These are phyloP conservation scores for Keithomyces neogunnii DNA, from an alignment of 2,329 filamentous ascomycete species.

Conservation along the genomic window DNA sequence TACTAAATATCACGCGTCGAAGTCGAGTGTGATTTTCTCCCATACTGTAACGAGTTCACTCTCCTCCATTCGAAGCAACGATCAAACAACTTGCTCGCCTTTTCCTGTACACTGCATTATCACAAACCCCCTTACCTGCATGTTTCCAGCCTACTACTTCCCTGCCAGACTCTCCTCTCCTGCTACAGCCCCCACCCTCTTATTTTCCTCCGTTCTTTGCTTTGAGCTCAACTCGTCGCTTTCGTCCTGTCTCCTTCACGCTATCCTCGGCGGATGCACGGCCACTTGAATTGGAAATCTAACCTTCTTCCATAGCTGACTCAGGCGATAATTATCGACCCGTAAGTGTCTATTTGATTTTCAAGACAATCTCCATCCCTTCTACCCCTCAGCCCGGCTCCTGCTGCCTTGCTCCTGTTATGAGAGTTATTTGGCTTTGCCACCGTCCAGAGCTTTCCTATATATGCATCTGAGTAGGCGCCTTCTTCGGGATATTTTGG, in stretches of 20 bases:
- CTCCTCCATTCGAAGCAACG: not conserved
- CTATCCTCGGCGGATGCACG: not conserved
- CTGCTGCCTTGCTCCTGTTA: not conserved
- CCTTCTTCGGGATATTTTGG: not conserved
- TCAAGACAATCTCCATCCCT: conserved; percentile 6
- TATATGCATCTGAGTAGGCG: not conserved
- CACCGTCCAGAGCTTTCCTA: not conserved
- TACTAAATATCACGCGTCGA: not conserved
- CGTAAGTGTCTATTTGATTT: conserved; percentile 33
- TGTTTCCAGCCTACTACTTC: conserved; percentile 3
- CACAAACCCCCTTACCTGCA: conserved; percentile 8
- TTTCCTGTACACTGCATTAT: conserved; percentile 7
- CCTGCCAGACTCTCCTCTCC: conserved; percentile 8
- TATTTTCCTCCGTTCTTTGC: conserved; percentile 11
- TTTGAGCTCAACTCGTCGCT: not conserved
- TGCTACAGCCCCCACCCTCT: conserved; percentile 15
- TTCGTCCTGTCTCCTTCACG: conserved; percentile 2
- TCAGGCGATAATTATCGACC: conserved; percentile 53
- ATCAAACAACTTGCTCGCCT: not conserved
- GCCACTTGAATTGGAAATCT: conserved; percentile 25
- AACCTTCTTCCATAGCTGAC: conserved; percentile 42
- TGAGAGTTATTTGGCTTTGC: not conserved
- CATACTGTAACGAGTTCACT: not conserved
- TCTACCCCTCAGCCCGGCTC: not conserved
- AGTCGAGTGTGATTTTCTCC: conserved; percentile 1